Base-by-base conservation (phyloP, 495 filamentous ascomycete species). In the Aspergillus kassunensis region DNA sequence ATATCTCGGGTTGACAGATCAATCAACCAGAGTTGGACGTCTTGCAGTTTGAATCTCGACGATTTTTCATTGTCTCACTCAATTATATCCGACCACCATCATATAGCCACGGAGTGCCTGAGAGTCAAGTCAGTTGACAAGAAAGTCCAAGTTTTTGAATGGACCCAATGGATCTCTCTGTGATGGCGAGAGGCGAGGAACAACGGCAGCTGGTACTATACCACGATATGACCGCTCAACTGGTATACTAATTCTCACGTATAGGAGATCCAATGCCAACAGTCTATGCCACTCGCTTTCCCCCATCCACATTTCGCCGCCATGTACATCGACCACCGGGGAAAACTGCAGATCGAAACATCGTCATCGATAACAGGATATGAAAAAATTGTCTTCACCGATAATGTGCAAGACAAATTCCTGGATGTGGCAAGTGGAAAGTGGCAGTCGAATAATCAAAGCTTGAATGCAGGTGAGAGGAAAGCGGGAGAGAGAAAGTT, bases 281-380 rank as follows among this genome's bases (percentile, higher is more conserved):
- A 61, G 46, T 29, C 56, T 8, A 50, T 29, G 20, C 47, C 51
- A 29, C 25, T 61, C 7, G 54, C 61, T 13, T 49, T 67, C 27
- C 63, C 65, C 18, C 69, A 70, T 19, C 59, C 66, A 1, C 72
- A 74, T 40, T 75, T 66, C 35, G 70, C 69, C 23, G 49, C 74
- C 48, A 63, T 75, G 37, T 75, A 67, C 43, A 58, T 72, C 20
- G 66, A 75, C 44, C 62, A 66, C 13, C 64, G 69, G 49, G 71
- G 72, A 6, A 57, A 72, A 25, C 52, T 67, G 29, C 62, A 64
- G 31, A 44, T 67, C 0, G 61, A 69, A 23, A 58, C 60, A 15
- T 74, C 72, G 0, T 54, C 63, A 3, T 73, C 69, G 39, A 63
- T 75, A 19, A 60, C 63, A 12, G 68, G 65, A 11, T 67, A 60